Percentiles rank a stretch among this genome's conserved stretches.
These are phyloP conservation scores for Neopestalotiopsis clavispora DNA, from an alignment of 2,329 filamentous ascomycete species.

Conservation along the genomic window DNA sequence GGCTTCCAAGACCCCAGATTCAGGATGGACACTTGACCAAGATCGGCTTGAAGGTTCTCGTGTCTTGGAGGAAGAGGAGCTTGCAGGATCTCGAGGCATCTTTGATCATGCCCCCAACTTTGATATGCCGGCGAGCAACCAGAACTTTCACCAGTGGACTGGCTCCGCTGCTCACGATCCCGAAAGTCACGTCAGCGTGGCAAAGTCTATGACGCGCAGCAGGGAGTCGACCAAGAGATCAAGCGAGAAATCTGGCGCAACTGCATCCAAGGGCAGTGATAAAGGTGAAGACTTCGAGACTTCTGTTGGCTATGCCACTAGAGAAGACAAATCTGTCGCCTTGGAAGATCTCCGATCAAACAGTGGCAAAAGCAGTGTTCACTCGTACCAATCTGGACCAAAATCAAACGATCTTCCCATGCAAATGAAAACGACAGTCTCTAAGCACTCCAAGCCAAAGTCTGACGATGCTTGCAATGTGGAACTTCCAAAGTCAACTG, in stretches of 20 bases:
- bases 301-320: not conserved
- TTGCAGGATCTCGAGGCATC: not conserved
- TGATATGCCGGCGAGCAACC: not conserved
- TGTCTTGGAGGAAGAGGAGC: not conserved
- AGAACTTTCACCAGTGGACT: not conserved
- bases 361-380: not conserved
- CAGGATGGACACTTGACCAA: not conserved
- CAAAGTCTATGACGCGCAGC: not conserved
- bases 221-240: not conserved
- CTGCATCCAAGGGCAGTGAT: not conserved
- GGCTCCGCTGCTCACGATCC: not conserved
- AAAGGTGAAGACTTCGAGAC: not conserved
- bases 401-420: not conserved
- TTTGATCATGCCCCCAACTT: slow-evolving; percentile 4
- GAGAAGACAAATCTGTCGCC: not conserved
- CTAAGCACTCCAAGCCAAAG: not conserved
- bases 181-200: not conserved
- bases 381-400: not conserved
- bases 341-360: not conserved
- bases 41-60: not conserved
- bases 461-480: not conserved
- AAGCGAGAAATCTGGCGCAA: not conserved
- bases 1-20: not conserved
- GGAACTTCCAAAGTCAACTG: not conserved
- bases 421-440: not conserved